Conservation (phyloP, 768 basidiomycete species). For the Hygrocybe punicea region DNA sequence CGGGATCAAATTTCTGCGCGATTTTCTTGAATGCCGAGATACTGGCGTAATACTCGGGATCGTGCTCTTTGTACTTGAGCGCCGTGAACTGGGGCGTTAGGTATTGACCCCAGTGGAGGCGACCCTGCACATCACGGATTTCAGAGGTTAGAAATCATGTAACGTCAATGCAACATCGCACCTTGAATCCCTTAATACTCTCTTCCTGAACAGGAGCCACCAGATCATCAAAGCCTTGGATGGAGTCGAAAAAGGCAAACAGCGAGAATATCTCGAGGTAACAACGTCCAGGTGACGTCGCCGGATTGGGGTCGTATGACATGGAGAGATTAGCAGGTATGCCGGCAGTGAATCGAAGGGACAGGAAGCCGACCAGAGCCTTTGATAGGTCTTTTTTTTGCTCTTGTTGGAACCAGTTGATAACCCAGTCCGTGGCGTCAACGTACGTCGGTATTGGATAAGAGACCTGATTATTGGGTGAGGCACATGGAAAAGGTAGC, state of each 20-base stretch:
- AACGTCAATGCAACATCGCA: not conserved
- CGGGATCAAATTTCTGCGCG: not conserved
- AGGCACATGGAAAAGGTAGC: not conserved
- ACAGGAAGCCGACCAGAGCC: not conserved
- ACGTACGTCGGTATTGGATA: not conserved
- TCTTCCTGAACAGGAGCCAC: not conserved
- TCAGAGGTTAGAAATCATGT: not conserved
- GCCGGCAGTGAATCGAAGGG: conserved; percentile 1
- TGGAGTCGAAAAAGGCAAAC: not conserved
- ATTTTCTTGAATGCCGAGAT: not conserved
- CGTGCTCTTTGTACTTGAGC: not conserved
- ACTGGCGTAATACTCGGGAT: not conserved
- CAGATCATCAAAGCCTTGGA: not conserved
- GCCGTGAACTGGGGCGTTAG: not conserved
- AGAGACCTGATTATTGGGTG: not conserved
- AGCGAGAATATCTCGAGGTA: conserved; percentile 2
- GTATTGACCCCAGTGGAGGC: conserved; percentile 4
- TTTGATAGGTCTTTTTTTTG: not conserved
- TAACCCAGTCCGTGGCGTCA: not conserved
- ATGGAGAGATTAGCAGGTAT: not conserved
- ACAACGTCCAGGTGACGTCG: not conserved
- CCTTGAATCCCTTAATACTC: not conserved
- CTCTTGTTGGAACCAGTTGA: not conserved
- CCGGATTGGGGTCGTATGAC: not conserved
- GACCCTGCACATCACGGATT: not conserved